Base-by-base conservation (phyloP, 176 grass and related monocot species). In the Pharus latifolius region DNA sequence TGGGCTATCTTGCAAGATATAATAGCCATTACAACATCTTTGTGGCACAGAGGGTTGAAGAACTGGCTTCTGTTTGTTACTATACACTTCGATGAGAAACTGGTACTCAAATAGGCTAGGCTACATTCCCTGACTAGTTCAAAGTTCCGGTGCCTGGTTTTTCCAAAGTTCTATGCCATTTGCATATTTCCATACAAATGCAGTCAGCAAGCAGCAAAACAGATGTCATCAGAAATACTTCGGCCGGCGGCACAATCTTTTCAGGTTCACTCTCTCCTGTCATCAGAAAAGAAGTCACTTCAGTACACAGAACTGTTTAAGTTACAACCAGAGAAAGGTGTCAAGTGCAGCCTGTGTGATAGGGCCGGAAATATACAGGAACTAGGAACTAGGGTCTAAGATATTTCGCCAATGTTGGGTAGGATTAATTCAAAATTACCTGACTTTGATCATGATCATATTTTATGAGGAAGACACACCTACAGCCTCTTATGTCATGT, bases 401-500 rank as follows among this genome's bases (percentile, higher is more conserved):
- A 31, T 10, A 49, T 49, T 33, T 19, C 2, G 19, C 19, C 46
- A 56, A 23, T 8, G 53, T 13, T 28, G 37, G 18, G 0, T 10
- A n/a, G 0, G 13, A 30, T 20, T 57, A 15, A 19, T 6, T 70
- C 13, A 54, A 74, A 54, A 74, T 16, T 85, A 99, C 96, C 87
- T 99, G 81, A 32, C 72, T 69, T 65, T 31, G 42, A 56, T 99
- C 96, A 76, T 99, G 96, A 72, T 91, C 69, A 46, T 99, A 99
- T 75, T 72, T 49, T 16, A 99, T 45, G 29, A 74, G 72, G 84
- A 99, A 99, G 48, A 87, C 65, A 46, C 96, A 99, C 66, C 90
- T 81, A 73, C 96, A 99, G 32, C 96, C 96, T 67, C 96, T 89
- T 48, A 99, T 92, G 47, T 99, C 96, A 78, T 99, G 96, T 15